A percentile compares a stretch with the other conserved stretches of the same genome.
phyloP scores from a whole-genome alignment of 78 protist species.

The Dictyostelium purpureum region DNA sequence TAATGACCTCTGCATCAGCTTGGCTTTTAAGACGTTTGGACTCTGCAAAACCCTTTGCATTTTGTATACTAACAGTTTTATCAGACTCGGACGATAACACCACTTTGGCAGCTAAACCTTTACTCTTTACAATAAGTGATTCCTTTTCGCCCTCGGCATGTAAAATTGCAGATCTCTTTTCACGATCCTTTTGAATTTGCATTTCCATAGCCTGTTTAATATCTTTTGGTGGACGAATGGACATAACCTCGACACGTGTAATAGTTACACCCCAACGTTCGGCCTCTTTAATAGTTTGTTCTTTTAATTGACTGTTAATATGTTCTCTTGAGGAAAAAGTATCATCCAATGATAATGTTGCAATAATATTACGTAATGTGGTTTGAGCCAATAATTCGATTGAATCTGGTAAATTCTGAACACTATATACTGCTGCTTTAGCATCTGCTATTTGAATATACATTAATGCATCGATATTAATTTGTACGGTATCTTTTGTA shows the following conservation, averaged over 20 bases:
- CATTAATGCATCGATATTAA: slow-evolving; percentile 17
- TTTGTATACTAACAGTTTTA: slow-evolving; percentile 8
- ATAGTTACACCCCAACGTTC: slow-evolving; percentile 23
- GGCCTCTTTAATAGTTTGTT: neutral
- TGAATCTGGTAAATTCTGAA: slow-evolving; percentile 18
- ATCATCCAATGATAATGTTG: slow-evolving; percentile 14
- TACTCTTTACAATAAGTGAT: slow-evolving; percentile 5
- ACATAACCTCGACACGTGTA: slow-evolving; percentile 5
- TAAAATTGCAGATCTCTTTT: slow-evolving; percentile 6
- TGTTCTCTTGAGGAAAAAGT: slow-evolving; percentile 5
- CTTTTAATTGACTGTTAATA: slow-evolving; percentile 2
- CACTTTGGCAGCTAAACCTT: slow-evolving; percentile 4
- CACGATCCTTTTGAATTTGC: slow-evolving; percentile 13
- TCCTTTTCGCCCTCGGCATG: slow-evolving; percentile 26
- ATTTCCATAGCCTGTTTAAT: slow-evolving; percentile 15
- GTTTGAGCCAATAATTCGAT: slow-evolving; percentile 33
- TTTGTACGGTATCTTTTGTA: slow-evolving; percentile 19
- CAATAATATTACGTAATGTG: slow-evolving; percentile 11
- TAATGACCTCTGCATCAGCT: slow-evolving; percentile 3
- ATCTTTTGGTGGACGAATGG: slow-evolving; percentile 9
- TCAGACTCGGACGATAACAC: slow-evolving; percentile 10
- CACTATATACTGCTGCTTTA: slow-evolving; percentile 7
- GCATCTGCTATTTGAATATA: slow-evolving; percentile 15
- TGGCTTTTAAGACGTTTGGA: neutral
- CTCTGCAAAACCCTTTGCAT: slow-evolving; percentile 18